Percentiles rank a stretch among this genome's conserved stretches.
These are phyloP conservation scores for Mycena albidolilacea DNA, from an alignment of 768 basidiomycete species.

Conservation along the genomic window DNA sequence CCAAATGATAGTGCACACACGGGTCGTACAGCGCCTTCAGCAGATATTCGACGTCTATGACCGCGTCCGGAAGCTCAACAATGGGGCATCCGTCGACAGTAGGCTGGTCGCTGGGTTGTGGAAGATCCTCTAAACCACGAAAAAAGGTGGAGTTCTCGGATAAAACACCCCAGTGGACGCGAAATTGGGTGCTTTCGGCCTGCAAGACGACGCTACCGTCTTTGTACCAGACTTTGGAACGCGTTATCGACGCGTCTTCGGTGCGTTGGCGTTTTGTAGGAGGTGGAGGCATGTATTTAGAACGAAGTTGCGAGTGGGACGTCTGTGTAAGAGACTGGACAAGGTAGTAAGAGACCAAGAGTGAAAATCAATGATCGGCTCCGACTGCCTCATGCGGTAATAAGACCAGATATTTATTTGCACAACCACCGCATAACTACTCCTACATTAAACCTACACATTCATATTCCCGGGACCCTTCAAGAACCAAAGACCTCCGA, in stretches of 20 bases:
- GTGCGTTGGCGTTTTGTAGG: not conserved
- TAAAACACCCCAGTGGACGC: constrained; percentile 39
- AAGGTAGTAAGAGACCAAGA: too few species aligned
- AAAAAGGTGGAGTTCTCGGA: constrained; percentile 45
- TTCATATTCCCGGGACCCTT: not conserved
- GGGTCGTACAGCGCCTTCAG: constrained; percentile 18
- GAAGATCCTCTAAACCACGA: constrained; percentile 42
- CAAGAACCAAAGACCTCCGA: constrained; percentile 31
- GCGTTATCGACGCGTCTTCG: not conserved
- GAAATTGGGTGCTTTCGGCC: constrained; percentile 1
- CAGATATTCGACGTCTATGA: constrained; percentile 1
- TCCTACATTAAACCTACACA: not conserved
- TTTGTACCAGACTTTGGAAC: constrained; percentile 14
- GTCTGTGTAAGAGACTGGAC: too few species aligned
- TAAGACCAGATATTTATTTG: too few species aligned
- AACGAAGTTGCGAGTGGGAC: too few species aligned
- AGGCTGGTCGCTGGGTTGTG: constrained; percentile 28
- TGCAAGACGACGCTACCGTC: constrained; percentile 32
- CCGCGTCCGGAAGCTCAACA: constrained; percentile 3
- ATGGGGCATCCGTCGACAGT: constrained; percentile 26
- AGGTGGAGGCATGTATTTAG: not conserved
- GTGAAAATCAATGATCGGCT: too few species aligned
- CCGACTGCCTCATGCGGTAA: too few species aligned
- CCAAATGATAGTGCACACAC: not conserved
- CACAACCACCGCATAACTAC: too few species aligned